These are phyloP conservation scores for Alopecurus myosuroides DNA, from an alignment of 176 grass and related monocot genomes.

Conservation along the genomic window DNA sequence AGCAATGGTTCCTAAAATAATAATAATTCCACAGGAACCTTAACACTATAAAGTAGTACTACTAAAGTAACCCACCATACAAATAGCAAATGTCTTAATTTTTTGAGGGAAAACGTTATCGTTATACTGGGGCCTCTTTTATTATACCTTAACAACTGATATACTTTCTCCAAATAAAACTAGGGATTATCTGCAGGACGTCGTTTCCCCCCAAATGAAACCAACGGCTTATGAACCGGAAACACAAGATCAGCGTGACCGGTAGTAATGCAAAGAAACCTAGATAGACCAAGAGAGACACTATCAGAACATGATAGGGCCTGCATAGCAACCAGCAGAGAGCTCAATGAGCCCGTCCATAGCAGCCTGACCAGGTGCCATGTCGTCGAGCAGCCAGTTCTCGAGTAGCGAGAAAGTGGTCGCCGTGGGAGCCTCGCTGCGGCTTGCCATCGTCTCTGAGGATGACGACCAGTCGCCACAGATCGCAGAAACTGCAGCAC, in stretches of 20 bases:
- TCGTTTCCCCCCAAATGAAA: background rate
- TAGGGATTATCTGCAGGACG: constrained; percentile 13
- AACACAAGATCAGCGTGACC: constrained; percentile 4
- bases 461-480: background rate
- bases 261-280: background rate
- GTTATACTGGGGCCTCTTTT: background rate
- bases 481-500: background rate
- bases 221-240: constrained; percentile 37
- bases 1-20: background rate
- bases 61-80: background rate
- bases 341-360: constrained; percentile 40
- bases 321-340: constrained; percentile 34
- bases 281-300: background rate
- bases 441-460: constrained; percentile 1
- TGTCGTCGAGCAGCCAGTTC: constrained; percentile 53
- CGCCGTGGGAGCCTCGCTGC: background rate
- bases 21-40: background rate
- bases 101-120: background rate
- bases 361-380: constrained; percentile 30
- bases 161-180: constrained; percentile 12
- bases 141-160: constrained; percentile 20
- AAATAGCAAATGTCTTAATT: background rate
- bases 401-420: constrained; percentile 42
- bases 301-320: constrained; percentile 51
- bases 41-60: background rate